phyloP scores from a whole-genome alignment of 2,329 filamentous ascomycete genomes.

The Apiospora marii region DNA sequence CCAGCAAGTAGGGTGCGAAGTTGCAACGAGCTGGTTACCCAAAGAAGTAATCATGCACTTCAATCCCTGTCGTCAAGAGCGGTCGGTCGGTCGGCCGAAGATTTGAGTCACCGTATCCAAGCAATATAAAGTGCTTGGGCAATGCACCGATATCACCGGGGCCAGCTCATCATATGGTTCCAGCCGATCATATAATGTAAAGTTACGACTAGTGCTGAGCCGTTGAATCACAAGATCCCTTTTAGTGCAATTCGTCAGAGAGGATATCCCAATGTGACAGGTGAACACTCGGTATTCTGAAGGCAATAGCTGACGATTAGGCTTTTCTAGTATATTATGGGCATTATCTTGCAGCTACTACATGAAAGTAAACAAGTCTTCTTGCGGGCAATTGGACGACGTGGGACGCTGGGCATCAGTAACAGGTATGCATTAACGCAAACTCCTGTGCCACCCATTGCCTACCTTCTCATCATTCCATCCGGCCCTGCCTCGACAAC shows the following conservation, averaged over 20 bases:
- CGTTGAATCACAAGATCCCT: too few species aligned
- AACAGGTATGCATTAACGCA: background rate
- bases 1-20: background rate
- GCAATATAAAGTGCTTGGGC: background rate
- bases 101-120: background rate
- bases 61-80: background rate
- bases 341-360: background rate
- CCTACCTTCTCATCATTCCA: too few species aligned
- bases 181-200: background rate
- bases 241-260: background rate
- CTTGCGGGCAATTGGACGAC: too few species aligned
- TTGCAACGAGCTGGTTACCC: background rate
- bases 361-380: background rate
- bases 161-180: background rate
- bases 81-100: background rate
- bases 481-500: conserved; percentile 75
- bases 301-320: background rate
- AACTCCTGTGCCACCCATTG: too few species aligned
- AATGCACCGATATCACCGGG: background rate
- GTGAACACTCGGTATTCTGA: background rate
- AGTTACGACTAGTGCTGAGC: background rate
- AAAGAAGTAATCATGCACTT: background rate
- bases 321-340: background rate
- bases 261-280: background rate
- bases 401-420: background rate